Conservation (phyloP, 106 monocot genomes). For the Triglochin maritima region DNA sequence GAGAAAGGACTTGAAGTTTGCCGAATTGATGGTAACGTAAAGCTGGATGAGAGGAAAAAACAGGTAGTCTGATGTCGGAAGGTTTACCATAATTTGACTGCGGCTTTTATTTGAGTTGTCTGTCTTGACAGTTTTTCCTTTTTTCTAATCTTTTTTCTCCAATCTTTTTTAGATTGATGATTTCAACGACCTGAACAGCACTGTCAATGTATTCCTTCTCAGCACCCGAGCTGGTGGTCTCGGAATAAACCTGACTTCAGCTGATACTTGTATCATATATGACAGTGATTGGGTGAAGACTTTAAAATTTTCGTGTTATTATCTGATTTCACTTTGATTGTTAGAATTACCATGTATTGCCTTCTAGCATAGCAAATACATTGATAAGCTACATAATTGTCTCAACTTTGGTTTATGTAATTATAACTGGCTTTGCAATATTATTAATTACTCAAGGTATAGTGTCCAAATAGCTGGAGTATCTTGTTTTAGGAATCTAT, state of each 20-base stretch:
- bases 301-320: not conserved
- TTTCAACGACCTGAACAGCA: slow-evolving; percentile 72
- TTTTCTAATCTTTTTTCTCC: not conserved
- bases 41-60: slow-evolving; percentile 59
- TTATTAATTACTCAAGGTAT: too few relatives aligned
- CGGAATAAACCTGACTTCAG: slow-evolving; percentile 92
- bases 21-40: slow-evolving; percentile 78
- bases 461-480: too few relatives aligned
- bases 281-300: slow-evolving; percentile 92
- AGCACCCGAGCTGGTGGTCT: slow-evolving; percentile 95
- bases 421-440: too few relatives aligned
- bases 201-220: slow-evolving; percentile 55
- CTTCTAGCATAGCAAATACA: not conserved
- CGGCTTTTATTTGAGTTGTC: not conserved
- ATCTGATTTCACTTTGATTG: not conserved
- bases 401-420: too few relatives aligned
- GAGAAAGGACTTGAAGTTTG: slow-evolving; percentile 62
- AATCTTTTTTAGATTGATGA: slow-evolving; percentile 48
- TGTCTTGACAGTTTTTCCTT: slow-evolving; percentile 1
- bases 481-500: too few relatives aligned
- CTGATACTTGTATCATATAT: slow-evolving; percentile 97
- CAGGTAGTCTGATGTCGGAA: slow-evolving; percentile 29
- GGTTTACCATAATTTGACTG: too few relatives aligned
- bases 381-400: not conserved
- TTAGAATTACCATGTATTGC: not conserved